Base-by-base conservation (phyloP, 768 basidiomycete genomes). In the Hericium erinaceus region DNA sequence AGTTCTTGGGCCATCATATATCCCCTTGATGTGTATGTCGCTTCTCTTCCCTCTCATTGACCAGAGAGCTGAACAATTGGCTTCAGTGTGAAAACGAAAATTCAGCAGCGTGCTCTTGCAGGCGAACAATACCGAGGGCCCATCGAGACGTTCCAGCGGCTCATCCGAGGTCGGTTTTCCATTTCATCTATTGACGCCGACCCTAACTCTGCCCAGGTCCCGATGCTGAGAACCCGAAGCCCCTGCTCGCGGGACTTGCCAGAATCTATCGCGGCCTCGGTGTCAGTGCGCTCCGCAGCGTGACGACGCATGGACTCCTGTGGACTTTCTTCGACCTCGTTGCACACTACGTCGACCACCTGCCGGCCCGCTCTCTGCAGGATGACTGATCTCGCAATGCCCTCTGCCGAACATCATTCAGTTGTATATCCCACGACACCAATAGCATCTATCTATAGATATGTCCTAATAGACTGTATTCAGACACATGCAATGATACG, bases 211-310 rank as follows among this genome's bases (percentile, higher is more conserved):
- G 20, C 33, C 2, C 46, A 92, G 89, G 93, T 46, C 82, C 92
- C 18, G 89, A 95, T 69, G 84, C 88, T 9, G 75, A 76, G 57
- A 76, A 83, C 58, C 92, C 93, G 20, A 88, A 87, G 69, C 80
- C 88, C 6, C 72, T 94, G 10, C 69, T 89, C 6, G 78, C 77
- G 48, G 97, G 97, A 24, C 72, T 97, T 49, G 77, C 84, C 38
- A 78, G 93, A 39, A 83, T 98, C 62, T 99, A 99, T 70, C 86
- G 89, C 59, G 97, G 95, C 55, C 81, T 98, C 53, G 92, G 95
- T 56, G 90, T 99, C 61, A 95, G 92, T 60, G 95, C 95, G 41
- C 70, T 91, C 54, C 83, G 97, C 54, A 94, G 89, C 64, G 87
- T 95, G 65, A 90, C 93, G 37, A 95, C 93, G 7, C 95, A 97